These are phyloP conservation scores for Paramecium sonneborni DNA, from an alignment of 73 alveolate genomes.

Conservation along the genomic window DNA sequence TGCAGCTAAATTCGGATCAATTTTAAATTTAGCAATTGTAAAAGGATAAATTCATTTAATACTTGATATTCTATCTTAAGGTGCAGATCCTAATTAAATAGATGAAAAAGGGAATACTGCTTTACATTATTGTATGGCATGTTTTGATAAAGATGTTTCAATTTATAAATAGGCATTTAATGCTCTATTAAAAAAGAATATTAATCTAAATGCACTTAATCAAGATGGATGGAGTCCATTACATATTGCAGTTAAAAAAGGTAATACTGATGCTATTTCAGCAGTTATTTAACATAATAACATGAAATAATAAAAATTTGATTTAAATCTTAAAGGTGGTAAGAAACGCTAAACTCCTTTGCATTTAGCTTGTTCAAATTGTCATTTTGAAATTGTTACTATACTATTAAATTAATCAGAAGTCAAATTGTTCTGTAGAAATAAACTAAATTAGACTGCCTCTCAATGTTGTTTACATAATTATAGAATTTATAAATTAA, in stretches of 20 bases:
- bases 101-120: constrained; percentile 76
- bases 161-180: background rate
- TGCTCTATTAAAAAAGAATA: constrained; percentile 35
- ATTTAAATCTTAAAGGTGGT: constrained; percentile 71
- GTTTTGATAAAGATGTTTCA: constrained; percentile 63
- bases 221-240: constrained; percentile 76
- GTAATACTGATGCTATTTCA: constrained; percentile 68
- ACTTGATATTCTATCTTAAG: constrained; percentile 64
- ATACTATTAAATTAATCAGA: constrained; percentile 29
- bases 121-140: constrained; percentile 75
- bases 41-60: constrained; percentile 64
- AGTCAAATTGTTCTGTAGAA: constrained; percentile 35
- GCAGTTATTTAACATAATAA: constrained; percentile 70
- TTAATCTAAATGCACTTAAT: constrained; percentile 69
- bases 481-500: constrained; percentile 43
- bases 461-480: background rate
- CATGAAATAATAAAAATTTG: constrained; percentile 42
- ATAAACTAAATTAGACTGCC: background rate
- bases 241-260: constrained; percentile 76
- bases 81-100: constrained; percentile 68
- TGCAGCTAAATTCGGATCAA: constrained; percentile 74
- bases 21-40: constrained; percentile 75
- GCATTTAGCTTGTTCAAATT: constrained; percentile 75
- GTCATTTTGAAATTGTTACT: constrained; percentile 71
- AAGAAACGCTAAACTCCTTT: constrained; percentile 69